These are phyloP conservation scores for Podospora pseudocomata DNA, from an alignment of 495 filamentous ascomycete genomes.

Conservation along the genomic window DNA sequence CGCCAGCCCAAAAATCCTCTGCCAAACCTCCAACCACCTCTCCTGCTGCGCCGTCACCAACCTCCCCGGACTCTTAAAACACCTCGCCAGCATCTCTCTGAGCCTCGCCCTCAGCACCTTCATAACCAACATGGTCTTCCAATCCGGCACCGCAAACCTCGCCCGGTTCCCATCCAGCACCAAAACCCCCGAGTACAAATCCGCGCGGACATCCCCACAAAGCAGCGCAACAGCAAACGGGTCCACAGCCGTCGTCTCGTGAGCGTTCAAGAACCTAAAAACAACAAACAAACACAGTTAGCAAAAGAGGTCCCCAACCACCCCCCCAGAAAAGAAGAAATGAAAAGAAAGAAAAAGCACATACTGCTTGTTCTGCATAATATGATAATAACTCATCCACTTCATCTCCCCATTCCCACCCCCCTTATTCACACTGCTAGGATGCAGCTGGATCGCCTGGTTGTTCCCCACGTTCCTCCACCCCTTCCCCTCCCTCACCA, in stretches of 20 bases:
- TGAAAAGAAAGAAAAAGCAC: conserved; percentile 14
- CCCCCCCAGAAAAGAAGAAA: no score
- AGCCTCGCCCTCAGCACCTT: conserved; percentile 69
- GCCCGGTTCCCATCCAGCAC: conserved; percentile 81
- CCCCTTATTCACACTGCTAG: conserved; percentile 76
- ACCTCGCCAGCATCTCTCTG: conserved; percentile 64
- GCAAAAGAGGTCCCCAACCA: not conserved
- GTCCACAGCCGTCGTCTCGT: conserved; percentile 80
- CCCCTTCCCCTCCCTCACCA: conserved; percentile 80
- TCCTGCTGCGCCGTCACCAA: conserved; percentile 63
- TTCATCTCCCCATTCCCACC: conserved; percentile 54
- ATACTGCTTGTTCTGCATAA: conserved; percentile 85
- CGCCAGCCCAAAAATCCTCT: conserved; percentile 45
- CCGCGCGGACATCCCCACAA: conserved; percentile 82
- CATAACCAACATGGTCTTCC: conserved; percentile 83
- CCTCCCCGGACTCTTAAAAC: conserved; percentile 70
- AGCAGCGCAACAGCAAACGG: conserved; percentile 77
- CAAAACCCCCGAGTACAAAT: conserved; percentile 81
- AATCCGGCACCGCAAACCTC: conserved; percentile 82
- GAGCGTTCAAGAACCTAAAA: conserved; percentile 71
- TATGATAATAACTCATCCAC: conserved; percentile 90
- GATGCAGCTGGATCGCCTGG: conserved; percentile 78
- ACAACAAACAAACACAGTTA: not conserved
- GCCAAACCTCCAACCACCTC: conserved; percentile 71
- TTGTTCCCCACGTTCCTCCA: conserved; percentile 89